Conservation (phyloP, 345 rosid genomes). For the Melaleuca alternifolia region DNA sequence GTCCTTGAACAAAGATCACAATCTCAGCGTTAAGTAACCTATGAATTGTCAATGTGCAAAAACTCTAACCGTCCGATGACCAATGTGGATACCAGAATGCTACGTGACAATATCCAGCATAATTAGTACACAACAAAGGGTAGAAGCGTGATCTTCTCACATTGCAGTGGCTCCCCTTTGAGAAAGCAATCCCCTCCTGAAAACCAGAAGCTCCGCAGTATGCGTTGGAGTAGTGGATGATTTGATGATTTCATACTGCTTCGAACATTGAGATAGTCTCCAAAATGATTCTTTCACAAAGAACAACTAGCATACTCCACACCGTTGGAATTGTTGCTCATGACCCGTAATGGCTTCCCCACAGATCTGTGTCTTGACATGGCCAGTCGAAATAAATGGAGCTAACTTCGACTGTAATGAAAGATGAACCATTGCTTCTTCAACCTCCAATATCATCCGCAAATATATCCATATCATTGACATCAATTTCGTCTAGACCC, state of each 20-base stretch:
- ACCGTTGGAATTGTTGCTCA: not conserved
- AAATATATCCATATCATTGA: conserved; percentile 13
- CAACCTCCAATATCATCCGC: conserved; percentile 9
- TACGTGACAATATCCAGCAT: not conserved
- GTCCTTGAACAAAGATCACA: not conserved
- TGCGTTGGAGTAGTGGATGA: not conserved
- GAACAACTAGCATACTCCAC: not conserved
- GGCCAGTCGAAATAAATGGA: not conserved
- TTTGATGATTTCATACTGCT: not conserved
- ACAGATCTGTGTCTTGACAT: not conserved
- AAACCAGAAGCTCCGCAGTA: not conserved
- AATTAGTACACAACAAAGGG: not conserved
- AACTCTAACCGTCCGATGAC: not conserved
- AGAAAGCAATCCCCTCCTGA: not conserved
- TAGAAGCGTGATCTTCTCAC: not conserved
- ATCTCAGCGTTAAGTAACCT: not conserved
- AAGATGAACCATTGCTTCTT: not conserved
- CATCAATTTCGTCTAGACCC: conserved; percentile 10
- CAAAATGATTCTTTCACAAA: not conserved
- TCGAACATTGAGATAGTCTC: not conserved
- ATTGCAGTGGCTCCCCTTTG: not conserved
- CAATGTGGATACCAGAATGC: not conserved
- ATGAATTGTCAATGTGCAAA: not conserved
- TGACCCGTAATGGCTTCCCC: not conserved
- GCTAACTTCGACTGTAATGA: not conserved